Base-by-base conservation (phyloP, 1,284 basidiomycete species). In the Moniliophthora roreri region DNA sequence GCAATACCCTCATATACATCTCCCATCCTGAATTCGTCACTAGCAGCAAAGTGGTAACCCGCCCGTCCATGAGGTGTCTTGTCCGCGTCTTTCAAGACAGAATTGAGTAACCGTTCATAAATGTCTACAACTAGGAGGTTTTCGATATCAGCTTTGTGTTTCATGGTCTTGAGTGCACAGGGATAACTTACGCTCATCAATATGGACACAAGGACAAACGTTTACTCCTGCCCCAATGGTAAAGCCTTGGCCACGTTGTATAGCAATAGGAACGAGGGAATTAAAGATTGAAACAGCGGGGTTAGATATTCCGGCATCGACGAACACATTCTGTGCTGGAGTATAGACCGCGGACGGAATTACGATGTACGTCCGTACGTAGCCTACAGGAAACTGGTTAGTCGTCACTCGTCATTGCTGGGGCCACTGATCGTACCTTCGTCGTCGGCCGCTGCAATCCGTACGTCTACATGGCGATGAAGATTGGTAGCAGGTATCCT, bases 391-490 rank as follows among this genome's bases (percentile, higher is more conserved):
- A 2, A 40, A 16, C 9, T 40, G 39, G 10, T 9, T 16, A 18
- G 10, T 3, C n/a, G n/a, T n/a, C n/a, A 18, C 16, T 21, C n/a
- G 39, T 2, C 4, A 5, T 2, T 2, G 39, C 39, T 9, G 21
- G 16, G 39, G 9, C 9, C n/a, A 1, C 10, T 18, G 9, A 2
- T 9, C 39, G 9, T 48, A 64, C 72, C 73, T 60, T 69, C 57
- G 35, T 65, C 54, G 46, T 71, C 65, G 2, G 73, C 74, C 6
- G 66, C 60, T 8, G 58, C 59, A 36, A 69, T 50, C 16, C 53
- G 40, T 15, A 60, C 37, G 34, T 66, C 66, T 4, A 74, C 62
- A 36, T 68, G 60, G 39, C 72, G 66, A 55, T 75, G 72, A 0
- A 63, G 52, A 21, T 65, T 68, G n/a, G 64, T 65, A 16, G 48